Percentiles rank a stretch among this genome's conserved stretches.
phyloP scores from a whole-genome alignment of 257 asterid species.

The Scutellaria baicalensis region DNA sequence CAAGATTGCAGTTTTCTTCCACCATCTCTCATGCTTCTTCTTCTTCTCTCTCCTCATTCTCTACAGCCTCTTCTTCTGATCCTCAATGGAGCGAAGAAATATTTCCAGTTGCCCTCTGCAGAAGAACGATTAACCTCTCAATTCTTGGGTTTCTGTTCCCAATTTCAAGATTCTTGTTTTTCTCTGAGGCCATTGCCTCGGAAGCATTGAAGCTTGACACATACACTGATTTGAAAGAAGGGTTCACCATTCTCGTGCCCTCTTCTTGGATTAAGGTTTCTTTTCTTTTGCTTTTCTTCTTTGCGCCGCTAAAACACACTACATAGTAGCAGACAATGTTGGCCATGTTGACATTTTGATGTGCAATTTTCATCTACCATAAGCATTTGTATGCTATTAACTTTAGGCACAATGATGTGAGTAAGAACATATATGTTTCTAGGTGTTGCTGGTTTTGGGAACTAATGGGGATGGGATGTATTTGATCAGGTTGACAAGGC shows the following conservation, averaged over 20 bases:
- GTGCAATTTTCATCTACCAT: too few species aligned
- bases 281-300: too few species aligned
- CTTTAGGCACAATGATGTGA: too few species aligned
- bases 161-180: conserved; percentile 19
- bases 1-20: background rate
- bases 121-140: conserved; percentile 30
- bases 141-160: conserved; percentile 25
- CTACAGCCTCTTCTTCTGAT: background rate
- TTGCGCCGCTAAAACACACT: too few species aligned
- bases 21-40: background rate
- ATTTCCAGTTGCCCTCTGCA: background rate
- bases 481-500: conserved; percentile 76
- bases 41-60: background rate
- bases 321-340: too few species aligned
- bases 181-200: conserved; percentile 32
- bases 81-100: background rate
- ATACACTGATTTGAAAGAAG: conserved; percentile 59
- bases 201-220: conserved; percentile 45
- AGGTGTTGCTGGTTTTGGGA: background rate
- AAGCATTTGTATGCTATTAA: too few species aligned
- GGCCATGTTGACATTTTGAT: too few species aligned
- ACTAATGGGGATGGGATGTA: background rate
- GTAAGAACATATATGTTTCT: background rate
- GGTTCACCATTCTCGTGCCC: conserved; percentile 80
- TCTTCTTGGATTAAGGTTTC: conserved; percentile 73